Percentiles rank a stretch among this genome's conserved stretches.
Conservation (phyloP, 768 basidiomycete genomes). For the Mycena indigotica region DNA sequence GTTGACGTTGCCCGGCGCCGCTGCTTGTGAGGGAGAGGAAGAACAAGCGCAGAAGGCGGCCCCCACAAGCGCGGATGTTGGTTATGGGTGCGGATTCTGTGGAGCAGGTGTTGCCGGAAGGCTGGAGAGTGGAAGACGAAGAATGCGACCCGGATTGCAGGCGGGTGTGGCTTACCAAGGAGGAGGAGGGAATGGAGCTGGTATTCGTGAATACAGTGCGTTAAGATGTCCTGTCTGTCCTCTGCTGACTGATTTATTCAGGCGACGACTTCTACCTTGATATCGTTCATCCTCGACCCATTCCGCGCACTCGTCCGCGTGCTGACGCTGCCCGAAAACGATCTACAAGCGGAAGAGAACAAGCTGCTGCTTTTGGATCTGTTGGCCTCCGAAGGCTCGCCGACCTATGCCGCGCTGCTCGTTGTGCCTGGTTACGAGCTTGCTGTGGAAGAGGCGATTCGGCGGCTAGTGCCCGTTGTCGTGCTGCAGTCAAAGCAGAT, state of each 20-base stretch:
- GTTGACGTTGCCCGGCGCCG: constrained; percentile 9
- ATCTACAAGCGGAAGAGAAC: not conserved
- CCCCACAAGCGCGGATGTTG: not conserved
- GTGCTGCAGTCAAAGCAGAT: no score
- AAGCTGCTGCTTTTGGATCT: constrained; percentile 2
- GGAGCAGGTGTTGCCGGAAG: not conserved
- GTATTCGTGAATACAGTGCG: constrained; percentile 4
- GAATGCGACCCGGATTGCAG: constrained; percentile 1
- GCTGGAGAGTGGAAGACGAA: not conserved
- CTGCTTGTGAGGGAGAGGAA: not conserved
- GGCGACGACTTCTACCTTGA: no score
- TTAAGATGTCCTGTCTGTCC: not conserved
- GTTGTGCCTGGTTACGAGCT: not conserved
- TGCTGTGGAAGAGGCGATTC: not conserved
- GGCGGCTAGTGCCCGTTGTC: constrained; percentile 6
- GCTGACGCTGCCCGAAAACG: not conserved
- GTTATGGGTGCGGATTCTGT: constrained; percentile 4
- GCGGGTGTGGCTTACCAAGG: not conserved
- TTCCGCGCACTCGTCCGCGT: constrained; percentile 3
- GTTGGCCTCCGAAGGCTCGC: not conserved
- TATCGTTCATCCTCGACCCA: constrained; percentile 3
- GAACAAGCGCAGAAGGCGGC: not conserved
- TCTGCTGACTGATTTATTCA: no score
- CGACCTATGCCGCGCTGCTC: constrained; percentile 13
- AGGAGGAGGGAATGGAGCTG: constrained; percentile 3